A percentile compares a stretch with the other conserved stretches of the same genome.
phyloP scores from a whole-genome alignment of 345 rosid species.

The Salix koriyanagi region DNA sequence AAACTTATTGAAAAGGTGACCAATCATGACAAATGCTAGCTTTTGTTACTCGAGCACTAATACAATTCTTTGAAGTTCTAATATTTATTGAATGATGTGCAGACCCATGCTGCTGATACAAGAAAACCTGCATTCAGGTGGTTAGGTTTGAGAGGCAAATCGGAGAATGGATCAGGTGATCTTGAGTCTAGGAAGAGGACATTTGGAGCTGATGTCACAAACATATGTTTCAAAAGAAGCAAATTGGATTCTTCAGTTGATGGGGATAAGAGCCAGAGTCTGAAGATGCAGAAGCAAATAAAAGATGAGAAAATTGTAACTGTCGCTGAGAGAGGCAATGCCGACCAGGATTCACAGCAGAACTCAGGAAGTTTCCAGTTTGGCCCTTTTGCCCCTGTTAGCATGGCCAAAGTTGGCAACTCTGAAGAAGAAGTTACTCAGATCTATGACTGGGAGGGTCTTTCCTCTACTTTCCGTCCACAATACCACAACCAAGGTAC shows the following conservation, averaged over 20 bases:
- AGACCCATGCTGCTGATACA: slow-evolving; percentile 25
- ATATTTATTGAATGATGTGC: slow-evolving; percentile 12
- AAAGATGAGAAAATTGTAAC: slow-evolving; percentile 14
- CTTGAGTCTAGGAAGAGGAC: slow-evolving; percentile 21
- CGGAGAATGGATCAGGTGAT: not conserved
- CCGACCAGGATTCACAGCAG: slow-evolving; percentile 14
- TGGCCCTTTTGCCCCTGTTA: slow-evolving; percentile 31
- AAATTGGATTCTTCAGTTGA: slow-evolving; percentile 11
- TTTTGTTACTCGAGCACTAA: not conserved
- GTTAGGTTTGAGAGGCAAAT: slow-evolving; percentile 22
- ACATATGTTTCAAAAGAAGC: slow-evolving; percentile 22
- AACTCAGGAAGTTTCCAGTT: slow-evolving; percentile 18
- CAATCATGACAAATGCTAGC: not conserved
- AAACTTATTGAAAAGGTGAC: slow-evolving; percentile 28
- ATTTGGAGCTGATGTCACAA: slow-evolving; percentile 31
- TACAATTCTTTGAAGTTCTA: not conserved
- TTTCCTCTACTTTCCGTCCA: slow-evolving; percentile 24
- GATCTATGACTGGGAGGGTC: slow-evolving; percentile 24
- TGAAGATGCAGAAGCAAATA: slow-evolving; percentile 27
- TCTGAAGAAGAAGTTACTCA: slow-evolving; percentile 12
- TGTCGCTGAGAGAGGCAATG: not conserved
- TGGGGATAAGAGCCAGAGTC: slow-evolving; percentile 8
- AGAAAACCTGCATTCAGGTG: slow-evolving; percentile 37
- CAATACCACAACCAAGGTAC: slow-evolving; percentile 31
- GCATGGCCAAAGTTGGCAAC: not conserved